phyloP scores from a whole-genome alignment of 169 alveolate species.

The Prorocentrum cordatum region DNA sequence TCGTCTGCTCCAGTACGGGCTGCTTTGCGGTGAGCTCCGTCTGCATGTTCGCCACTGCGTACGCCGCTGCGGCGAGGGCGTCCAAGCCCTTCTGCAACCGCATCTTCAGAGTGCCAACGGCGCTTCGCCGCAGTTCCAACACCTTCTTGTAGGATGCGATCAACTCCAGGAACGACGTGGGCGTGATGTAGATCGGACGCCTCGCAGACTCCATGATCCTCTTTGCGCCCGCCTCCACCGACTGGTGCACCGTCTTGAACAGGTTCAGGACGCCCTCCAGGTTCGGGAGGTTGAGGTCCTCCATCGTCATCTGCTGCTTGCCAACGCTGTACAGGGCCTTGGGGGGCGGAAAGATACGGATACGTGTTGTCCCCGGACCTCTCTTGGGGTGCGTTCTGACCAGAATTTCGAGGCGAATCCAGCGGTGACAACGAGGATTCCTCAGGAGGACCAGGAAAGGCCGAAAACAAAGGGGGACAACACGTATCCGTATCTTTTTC shows the following conservation, averaged over 20 bases:
- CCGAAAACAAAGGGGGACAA: too few relatives aligned
- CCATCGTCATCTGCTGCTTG: constrained; percentile 80
- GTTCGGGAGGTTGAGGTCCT: constrained; percentile 69
- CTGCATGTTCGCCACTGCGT: constrained; percentile 82
- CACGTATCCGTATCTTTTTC: background rate
- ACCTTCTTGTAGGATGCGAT: constrained; percentile 82
- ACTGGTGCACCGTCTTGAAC: constrained; percentile 85
- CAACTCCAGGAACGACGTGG: constrained; percentile 85
- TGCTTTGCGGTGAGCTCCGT: constrained; percentile 81
- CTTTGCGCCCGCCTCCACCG: constrained; percentile 83
- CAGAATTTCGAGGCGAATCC: too few relatives aligned
- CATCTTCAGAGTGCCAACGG: constrained; percentile 78
- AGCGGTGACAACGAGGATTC: too few relatives aligned
- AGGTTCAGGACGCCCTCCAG: constrained; percentile 78
- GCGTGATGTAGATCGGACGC: constrained; percentile 82
- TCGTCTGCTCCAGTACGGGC: constrained; percentile 87
- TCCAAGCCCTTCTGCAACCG: constrained; percentile 84
- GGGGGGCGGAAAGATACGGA: background rate
- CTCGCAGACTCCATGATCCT: constrained; percentile 76
- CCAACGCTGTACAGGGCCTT: constrained; percentile 82
- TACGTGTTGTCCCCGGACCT: background rate
- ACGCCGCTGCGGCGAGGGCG: constrained; percentile 84
- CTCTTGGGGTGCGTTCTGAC: too few relatives aligned
- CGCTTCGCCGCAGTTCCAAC: constrained; percentile 72
- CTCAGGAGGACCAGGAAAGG: too few relatives aligned